Evolutionary conservation across 805 yeast genomes (phyloP), one percentile per base, ranked within the genome.

Genomic region (Kregervanrija fluxuum): DNA sequence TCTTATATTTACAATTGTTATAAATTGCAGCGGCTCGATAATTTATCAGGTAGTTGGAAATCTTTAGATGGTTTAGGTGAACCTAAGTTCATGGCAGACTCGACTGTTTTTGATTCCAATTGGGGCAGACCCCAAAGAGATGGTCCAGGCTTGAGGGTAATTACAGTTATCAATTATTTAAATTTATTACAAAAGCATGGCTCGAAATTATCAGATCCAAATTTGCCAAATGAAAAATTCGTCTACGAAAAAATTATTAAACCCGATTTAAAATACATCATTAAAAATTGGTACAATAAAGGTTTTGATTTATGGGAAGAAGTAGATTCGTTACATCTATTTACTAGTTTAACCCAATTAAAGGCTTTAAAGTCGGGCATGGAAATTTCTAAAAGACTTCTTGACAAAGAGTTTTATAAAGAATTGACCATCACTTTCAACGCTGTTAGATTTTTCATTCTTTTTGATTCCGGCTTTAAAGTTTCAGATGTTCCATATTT

Each of bases 101-200:
- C 83, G 17, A 54, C 77, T 0, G 69, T 85, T 1, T 91, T 84
- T 55, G 61, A 62, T 5, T 80, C 67, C 2, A 60, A 68, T 33
- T 91, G 98, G 98, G 98, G 98, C 2, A 71, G 98, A 53, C 98
- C 98, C 1, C 98, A 91, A 64, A 75, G 88, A 48, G 98, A 91
- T 61, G 98, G 98, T 0, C 96, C 98, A 1, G 90, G 95, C 1
- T 69, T 91, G 46, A 73, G 97, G 54, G 73, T 80, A 10, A 72
- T 82, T 45, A 74, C 95, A 1, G 70, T 82, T 16, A 61, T 76
- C 34, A 74, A 74, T 48, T 85, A 77, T 57, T 53, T 85, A 47
- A 63, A 67, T 16, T 53, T 73, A 3, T 61, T 80, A 47, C 52
- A 62, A 5, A 56, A 61, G 22, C 60, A 61, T 44, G 57, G 62